Percentiles rank a stretch among this genome's conserved stretches.
These are phyloP conservation scores for Aspergillus eucalypticola DNA, from an alignment of 2,329 filamentous ascomycete genomes.

Conservation along the genomic window DNA sequence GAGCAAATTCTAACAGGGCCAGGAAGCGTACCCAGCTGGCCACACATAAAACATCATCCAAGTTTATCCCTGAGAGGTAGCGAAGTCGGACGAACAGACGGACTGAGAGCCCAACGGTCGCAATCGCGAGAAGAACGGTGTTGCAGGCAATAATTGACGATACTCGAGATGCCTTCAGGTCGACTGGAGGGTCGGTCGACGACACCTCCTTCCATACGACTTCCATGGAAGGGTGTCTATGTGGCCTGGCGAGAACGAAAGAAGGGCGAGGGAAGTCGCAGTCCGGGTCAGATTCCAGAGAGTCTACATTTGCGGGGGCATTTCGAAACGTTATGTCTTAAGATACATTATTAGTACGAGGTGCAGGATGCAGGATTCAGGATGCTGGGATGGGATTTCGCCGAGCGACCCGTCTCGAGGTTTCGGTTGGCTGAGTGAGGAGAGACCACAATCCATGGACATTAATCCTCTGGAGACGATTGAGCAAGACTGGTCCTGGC, in stretches of 20 bases:
- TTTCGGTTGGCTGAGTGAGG: neutral
- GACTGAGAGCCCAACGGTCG: neutral
- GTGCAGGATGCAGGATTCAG: neutral
- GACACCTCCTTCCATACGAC: neutral
- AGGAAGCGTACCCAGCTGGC: neutral
- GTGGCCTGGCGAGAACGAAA: neutral
- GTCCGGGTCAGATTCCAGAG: neutral
- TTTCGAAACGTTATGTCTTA: neutral
- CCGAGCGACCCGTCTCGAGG: neutral
- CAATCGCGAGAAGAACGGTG: neutral
- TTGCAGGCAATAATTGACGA: conserved; percentile 5
- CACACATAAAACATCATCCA: neutral
- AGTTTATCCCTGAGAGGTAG: neutral
- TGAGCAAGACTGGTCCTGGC: neutral
- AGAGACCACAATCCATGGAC: too few relatives aligned
- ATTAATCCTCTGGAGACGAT: too few relatives aligned
- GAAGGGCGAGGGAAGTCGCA: neutral
- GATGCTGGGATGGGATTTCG: neutral
- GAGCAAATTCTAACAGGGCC: neutral
- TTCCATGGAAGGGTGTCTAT: neutral
- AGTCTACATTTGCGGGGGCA: neutral
- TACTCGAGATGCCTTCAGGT: neutral
- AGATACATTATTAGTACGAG: neutral
- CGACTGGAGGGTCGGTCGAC: neutral
- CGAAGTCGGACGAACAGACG: conserved; percentile 2